Evolutionary conservation across 2,329 filamentous ascomycete genomes (phyloP).

Genomic region (Cytospora schulzeri): DNA sequence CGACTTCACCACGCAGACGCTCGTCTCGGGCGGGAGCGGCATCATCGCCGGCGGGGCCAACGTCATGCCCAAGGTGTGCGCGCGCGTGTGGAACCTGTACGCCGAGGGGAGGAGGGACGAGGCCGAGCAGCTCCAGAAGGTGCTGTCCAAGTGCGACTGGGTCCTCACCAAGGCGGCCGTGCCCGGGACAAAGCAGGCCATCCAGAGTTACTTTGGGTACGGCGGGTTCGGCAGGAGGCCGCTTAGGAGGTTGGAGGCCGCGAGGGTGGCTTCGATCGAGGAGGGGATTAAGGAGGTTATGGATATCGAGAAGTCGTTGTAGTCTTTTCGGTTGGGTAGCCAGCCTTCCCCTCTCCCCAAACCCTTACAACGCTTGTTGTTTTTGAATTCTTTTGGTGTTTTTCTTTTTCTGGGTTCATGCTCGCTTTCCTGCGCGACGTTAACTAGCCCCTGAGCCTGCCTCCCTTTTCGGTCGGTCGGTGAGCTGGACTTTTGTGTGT

Average conservation of each 20-base stretch:
- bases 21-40: conserved; percentile 76
- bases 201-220: conserved; percentile 81
- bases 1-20: conserved; percentile 83
- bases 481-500: too few species aligned
- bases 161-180: conserved; percentile 80
- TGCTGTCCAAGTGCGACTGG: conserved; percentile 81
- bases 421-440: too few species aligned
- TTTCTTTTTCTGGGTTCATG: too few species aligned
- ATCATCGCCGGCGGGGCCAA: conserved; percentile 88
- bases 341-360: conserved; percentile 33
- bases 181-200: conserved; percentile 81
- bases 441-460: too few species aligned
- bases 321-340: too few species aligned
- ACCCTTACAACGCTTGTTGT: background rate
- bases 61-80: conserved; percentile 80
- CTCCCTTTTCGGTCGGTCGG: too few species aligned
- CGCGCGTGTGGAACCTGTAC: conserved; percentile 77
- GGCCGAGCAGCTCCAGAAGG: conserved; percentile 73
- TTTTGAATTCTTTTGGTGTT: background rate
- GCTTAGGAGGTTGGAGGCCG: conserved; percentile 65
- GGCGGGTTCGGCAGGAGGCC: conserved; percentile 75
- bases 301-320: conserved; percentile 61
- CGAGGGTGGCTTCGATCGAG: conserved; percentile 53
- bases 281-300: conserved; percentile 65
- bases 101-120: conserved; percentile 72